phyloP scores from a whole-genome alignment of 1,284 basidiomycete species.

The Flammula alnicola region DNA sequence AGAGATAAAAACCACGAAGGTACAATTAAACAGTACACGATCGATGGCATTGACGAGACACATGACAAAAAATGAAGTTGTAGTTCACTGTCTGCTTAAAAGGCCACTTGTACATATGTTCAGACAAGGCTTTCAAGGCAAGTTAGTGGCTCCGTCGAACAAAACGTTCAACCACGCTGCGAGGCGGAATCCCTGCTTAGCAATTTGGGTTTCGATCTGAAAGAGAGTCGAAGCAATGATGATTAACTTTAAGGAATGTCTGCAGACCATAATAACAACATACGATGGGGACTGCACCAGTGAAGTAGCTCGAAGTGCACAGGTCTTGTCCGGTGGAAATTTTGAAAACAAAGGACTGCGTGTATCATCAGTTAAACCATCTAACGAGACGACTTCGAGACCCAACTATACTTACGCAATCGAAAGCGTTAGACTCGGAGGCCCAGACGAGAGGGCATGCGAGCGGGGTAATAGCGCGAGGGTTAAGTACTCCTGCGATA shows the following conservation, averaged over 20 bases:
- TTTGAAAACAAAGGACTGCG: conserved; percentile 52
- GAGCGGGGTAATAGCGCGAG: conserved; percentile 42
- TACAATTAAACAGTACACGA: too few species aligned
- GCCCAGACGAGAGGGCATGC: conserved; percentile 58
- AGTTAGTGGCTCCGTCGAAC: conserved; percentile 41
- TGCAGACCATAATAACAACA: conserved; percentile 28
- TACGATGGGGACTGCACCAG: conserved; percentile 51
- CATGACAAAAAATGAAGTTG: too few species aligned
- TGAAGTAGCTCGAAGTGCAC: conserved; percentile 53
- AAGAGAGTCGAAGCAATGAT: conserved; percentile 4
- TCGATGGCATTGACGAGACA: too few species aligned
- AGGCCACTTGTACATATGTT: neutral
- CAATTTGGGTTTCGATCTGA: conserved; percentile 57
- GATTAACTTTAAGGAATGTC: neutral
- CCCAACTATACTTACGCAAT: conserved; percentile 46
- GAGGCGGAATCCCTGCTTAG: conserved; percentile 58
- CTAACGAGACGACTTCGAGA: neutral
- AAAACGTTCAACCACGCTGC: conserved; percentile 61
- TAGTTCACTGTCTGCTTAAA: too few species aligned
- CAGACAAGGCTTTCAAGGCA: conserved; percentile 29
- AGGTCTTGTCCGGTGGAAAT: conserved; percentile 50
- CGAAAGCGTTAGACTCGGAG: conserved; percentile 51
- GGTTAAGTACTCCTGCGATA: conserved; percentile 33
- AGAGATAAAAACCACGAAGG: too few species aligned
- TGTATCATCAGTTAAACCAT: conserved; percentile 3